phyloP scores from a whole-genome alignment of 495 filamentous ascomycete genomes.

The Penicillium cataractarum region DNA sequence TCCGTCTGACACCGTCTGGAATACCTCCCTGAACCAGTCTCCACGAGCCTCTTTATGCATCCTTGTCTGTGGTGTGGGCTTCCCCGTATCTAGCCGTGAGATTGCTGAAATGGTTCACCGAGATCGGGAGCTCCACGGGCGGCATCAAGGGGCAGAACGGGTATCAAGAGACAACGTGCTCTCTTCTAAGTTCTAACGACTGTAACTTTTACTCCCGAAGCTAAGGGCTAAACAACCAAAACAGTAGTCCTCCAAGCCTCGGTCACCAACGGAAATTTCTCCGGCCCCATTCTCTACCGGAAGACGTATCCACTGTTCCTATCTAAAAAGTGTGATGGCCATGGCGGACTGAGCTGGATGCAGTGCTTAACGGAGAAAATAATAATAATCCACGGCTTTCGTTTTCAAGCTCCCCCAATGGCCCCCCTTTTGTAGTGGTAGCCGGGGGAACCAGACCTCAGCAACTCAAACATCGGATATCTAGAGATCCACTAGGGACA shows the following conservation, averaged over 20 bases:
- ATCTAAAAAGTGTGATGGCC: neutral
- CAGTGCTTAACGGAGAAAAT: neutral
- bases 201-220: neutral
- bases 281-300: constrained; percentile 15
- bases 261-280: constrained; percentile 8
- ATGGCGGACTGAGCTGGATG: neutral
- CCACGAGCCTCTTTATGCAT: neutral
- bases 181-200: neutral
- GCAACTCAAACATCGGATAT: neutral
- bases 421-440: constrained; percentile 4
- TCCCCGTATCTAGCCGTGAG: constrained; percentile 20
- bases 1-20: neutral
- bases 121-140: constrained; percentile 23
- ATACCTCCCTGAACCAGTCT: neutral
- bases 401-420: neutral
- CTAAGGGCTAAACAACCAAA: neutral
- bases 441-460: constrained; percentile 16
- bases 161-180: neutral
- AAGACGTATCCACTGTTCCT: constrained; percentile 11
- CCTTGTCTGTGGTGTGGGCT: neutral
- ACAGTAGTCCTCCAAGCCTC: neutral
- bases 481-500: neutral
- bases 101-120: constrained; percentile 34
- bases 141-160: constrained; percentile 19
- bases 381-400: neutral